Conservation (phyloP, 768 basidiomycete genomes). For the Mycena venus region DNA sequence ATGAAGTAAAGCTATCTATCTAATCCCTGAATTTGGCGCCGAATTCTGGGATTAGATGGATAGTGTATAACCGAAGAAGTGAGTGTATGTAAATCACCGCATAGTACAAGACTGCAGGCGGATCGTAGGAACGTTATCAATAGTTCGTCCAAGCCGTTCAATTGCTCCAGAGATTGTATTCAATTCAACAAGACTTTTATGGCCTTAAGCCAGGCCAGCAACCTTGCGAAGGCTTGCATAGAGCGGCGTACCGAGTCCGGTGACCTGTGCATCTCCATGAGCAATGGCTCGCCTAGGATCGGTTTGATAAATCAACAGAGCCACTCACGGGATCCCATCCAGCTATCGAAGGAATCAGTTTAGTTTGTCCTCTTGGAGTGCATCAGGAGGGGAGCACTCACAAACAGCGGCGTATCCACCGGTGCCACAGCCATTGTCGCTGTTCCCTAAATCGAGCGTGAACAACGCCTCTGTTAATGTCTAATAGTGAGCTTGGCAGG, state of each 20-base stretch:
- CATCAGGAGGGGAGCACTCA: constrained; percentile 6
- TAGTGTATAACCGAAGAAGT: not conserved
- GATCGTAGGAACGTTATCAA: not conserved
- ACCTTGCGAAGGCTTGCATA: not conserved
- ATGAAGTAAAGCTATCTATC: too few species aligned
- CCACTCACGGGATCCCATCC: constrained; percentile 3
- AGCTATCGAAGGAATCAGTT: constrained; percentile 1
- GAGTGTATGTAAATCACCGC: not conserved
- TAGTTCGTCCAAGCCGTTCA: not conserved
- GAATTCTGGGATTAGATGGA: too few species aligned
- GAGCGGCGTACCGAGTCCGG: constrained; percentile 10
- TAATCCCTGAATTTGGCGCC: too few species aligned
- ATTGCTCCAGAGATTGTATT: not conserved
- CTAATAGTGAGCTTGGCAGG: not conserved
- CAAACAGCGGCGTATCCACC: constrained; percentile 6
- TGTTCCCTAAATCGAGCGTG: constrained; percentile 4
- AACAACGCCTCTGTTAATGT: constrained; percentile 1
- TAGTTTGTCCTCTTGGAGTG: not conserved
- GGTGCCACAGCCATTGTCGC: constrained; percentile 1
- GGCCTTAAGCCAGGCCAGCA: constrained; percentile 1
- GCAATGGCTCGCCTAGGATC: not conserved
- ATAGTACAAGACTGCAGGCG: constrained; percentile 3
- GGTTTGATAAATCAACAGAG: constrained; percentile 4
- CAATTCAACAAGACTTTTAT: constrained; percentile 1
- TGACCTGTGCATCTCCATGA: constrained; percentile 5